A percentile compares a stretch with the other conserved stretches of the same genome.
Evolutionary conservation across 305 asterid genomes (phyloP).

Genomic region (Fraxinus sp.): DNA sequence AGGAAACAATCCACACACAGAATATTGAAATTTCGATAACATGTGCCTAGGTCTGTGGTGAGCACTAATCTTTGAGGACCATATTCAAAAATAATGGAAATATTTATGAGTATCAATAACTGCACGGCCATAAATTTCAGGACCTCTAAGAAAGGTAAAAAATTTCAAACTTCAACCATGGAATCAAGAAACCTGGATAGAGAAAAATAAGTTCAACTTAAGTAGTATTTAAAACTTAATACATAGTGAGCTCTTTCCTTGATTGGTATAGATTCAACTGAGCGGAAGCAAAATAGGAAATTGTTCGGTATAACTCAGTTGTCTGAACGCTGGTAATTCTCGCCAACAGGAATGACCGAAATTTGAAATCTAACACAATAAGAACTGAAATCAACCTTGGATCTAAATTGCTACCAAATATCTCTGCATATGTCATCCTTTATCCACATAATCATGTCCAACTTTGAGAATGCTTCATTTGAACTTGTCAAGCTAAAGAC

Average conservation of each 20-base stretch:
- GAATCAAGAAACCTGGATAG: background rate
- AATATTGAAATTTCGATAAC: background rate
- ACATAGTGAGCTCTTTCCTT: background rate
- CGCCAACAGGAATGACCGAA: background rate
- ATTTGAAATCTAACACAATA: background rate
- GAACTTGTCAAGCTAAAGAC: background rate
- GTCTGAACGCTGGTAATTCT: background rate
- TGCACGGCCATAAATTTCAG: conserved; percentile 8
- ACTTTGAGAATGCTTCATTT: background rate
- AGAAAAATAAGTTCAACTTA: background rate
- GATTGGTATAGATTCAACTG: background rate
- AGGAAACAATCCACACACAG: background rate
- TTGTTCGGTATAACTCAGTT: background rate
- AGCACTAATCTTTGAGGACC: conserved; percentile 1
- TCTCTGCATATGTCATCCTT: background rate
- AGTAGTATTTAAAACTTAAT: conserved; percentile 10
- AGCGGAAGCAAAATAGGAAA: background rate
- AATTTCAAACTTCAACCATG: background rate
- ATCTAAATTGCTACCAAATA: background rate
- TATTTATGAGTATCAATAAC: background rate
- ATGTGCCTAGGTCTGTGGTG: background rate
- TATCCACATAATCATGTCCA: background rate
- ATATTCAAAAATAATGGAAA: conserved; percentile 12
- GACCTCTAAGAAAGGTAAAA: background rate
- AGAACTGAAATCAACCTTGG: background rate